Evolutionary conservation across 2,329 filamentous ascomycete species (phyloP).

Genomic region (Aplosporella prunicola): DNA sequence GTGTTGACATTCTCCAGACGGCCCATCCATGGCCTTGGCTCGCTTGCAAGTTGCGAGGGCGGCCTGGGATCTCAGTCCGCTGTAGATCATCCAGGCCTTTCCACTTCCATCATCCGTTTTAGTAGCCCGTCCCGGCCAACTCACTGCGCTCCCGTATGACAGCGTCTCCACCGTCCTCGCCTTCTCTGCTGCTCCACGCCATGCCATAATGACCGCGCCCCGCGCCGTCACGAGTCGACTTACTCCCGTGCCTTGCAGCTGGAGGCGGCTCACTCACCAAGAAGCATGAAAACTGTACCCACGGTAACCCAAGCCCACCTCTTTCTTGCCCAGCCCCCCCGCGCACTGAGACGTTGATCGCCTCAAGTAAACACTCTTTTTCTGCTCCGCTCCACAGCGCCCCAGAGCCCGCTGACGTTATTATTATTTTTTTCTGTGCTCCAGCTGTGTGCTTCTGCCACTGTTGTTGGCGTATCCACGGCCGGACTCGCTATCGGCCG

Average conservation of each 20-base stretch:
- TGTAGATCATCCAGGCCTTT: no score
- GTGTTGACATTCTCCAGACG: no score
- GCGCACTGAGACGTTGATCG: background rate
- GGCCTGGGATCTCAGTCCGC: no score
- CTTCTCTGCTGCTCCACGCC: slow-evolving; percentile 14
- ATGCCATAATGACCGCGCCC: slow-evolving; percentile 32
- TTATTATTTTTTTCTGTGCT: no score
- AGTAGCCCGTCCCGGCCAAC: no score
- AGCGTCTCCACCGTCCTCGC: slow-evolving; percentile 5
- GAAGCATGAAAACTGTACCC: slow-evolving; percentile 39
- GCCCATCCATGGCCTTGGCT: no score
- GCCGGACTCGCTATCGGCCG: slow-evolving; percentile 50
- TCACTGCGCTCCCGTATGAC: slow-evolving; percentile 17
- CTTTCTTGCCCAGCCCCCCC: slow-evolving; percentile 12
- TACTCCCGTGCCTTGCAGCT: slow-evolving; percentile 28
- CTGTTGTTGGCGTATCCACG: slow-evolving; percentile 49
- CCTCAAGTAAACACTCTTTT: no score
- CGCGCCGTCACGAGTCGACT: slow-evolving; percentile 26
- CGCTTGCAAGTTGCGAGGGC: no score
- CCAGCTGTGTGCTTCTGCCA: slow-evolving; percentile 55
- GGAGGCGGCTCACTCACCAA: slow-evolving; percentile 25
- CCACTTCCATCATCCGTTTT: no score
- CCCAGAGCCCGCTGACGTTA: no score
- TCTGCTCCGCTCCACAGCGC: no score
- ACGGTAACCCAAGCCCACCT: slow-evolving; percentile 23